A percentile compares a stretch with the other conserved stretches of the same genome.
Evolutionary conservation across 768 basidiomycete species (phyloP).

Genomic region (Termitomyces sp.): DNA sequence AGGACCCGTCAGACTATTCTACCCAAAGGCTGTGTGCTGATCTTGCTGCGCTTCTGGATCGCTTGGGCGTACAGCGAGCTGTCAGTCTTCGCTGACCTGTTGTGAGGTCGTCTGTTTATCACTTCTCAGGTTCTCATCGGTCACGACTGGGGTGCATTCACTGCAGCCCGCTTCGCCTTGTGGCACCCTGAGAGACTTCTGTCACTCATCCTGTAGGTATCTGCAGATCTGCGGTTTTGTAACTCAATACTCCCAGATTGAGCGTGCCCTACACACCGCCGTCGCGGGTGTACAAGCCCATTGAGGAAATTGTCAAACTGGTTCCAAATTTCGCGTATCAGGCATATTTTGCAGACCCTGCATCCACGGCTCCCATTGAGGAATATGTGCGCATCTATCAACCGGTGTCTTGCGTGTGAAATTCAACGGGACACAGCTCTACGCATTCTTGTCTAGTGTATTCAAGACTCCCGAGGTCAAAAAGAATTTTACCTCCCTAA

Average conservation of each 20-base stretch:
- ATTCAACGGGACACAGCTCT: constrained; percentile 23
- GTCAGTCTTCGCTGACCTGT: constrained; percentile 30
- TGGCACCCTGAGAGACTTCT: constrained; percentile 63
- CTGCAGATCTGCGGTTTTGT: neutral
- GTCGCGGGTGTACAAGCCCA: constrained; percentile 35
- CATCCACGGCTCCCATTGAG: constrained; percentile 51
- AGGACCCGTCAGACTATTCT: constrained; percentile 48
- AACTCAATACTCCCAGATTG: constrained; percentile 34
- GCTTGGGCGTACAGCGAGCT: constrained; percentile 43
- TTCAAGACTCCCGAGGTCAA: constrained; percentile 17
- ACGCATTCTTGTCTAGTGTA: constrained; percentile 27
- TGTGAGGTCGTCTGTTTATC: neutral
- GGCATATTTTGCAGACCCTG: constrained; percentile 51
- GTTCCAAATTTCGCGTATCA: constrained; percentile 65
- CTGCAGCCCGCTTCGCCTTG: constrained; percentile 59
- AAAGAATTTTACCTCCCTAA: constrained; percentile 19
- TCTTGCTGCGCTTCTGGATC: constrained; percentile 58
- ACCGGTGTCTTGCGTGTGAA: constrained; percentile 32
- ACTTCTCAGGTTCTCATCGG: constrained; percentile 53
- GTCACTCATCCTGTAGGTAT: constrained; percentile 55
- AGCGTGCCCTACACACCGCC: constrained; percentile 67
- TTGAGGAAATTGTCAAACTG: constrained; percentile 43
- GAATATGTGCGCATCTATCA: constrained; percentile 37
- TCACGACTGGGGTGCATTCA: constrained; percentile 77
- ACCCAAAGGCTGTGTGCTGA: constrained; percentile 56